Evolutionary conservation across 306 rosid species (phyloP).

Genomic region (Phaseolus lunatus): DNA sequence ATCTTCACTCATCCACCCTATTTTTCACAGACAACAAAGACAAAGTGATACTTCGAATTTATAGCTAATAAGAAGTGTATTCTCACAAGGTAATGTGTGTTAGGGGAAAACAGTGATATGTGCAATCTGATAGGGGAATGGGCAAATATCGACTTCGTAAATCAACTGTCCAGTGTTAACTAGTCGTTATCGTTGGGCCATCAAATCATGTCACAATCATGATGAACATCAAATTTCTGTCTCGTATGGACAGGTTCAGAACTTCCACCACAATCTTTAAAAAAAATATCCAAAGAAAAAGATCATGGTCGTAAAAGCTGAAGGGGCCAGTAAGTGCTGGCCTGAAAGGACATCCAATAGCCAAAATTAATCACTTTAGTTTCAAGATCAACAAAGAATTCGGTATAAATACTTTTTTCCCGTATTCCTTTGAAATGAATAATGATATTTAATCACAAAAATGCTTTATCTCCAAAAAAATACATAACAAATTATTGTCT

Average conservation of each 20-base stretch:
- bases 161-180: slow-evolving; percentile 1
- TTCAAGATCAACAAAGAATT: slow-evolving; percentile 13
- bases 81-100: background rate
- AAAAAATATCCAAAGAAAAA: background rate
- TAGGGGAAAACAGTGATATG: background rate
- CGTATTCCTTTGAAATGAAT: slow-evolving; percentile 14
- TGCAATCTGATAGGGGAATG: slow-evolving; percentile 2
- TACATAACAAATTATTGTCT: slow-evolving; percentile 12
- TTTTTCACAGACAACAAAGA: no score
- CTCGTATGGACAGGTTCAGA: slow-evolving; percentile 8
- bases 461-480: background rate
- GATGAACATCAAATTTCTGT: slow-evolving; percentile 22
- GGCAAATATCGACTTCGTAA: slow-evolving; percentile 24
- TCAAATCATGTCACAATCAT: slow-evolving; percentile 12
- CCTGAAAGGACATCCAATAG: background rate
- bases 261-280: slow-evolving; percentile 16
- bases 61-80: background rate
- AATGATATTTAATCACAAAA: slow-evolving; percentile 15
- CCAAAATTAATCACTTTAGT: slow-evolving; percentile 5
- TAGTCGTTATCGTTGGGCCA: slow-evolving; percentile 17
- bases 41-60: background rate
- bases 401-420: background rate
- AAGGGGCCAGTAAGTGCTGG: slow-evolving; percentile 19
- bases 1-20: no score
- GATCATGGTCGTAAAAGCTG: background rate